Evolutionary conservation across 768 basidiomycete genomes (phyloP), one percentile per base, ranked within the genome.

Genomic region (Dioszegia aurantiaca): DNA sequence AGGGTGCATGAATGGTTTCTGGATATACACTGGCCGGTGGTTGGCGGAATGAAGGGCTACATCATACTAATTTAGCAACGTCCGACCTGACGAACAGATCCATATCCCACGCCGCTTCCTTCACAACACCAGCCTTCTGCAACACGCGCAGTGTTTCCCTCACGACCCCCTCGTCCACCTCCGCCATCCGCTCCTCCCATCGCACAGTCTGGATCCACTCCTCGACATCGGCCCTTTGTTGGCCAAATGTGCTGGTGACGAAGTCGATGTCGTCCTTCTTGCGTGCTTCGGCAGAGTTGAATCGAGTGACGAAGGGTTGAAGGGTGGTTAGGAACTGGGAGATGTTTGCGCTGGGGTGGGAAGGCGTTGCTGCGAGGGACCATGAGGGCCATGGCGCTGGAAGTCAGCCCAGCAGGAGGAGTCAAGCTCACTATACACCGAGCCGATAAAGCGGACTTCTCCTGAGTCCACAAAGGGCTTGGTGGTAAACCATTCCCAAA

Each of bases 311-410:
- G 68, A 86, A 84, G 4, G 67, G 77, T 4, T 87, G 83, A 21
- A 97, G 82, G 26, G 77, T 74, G 4, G 79, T 59, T 14, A 97
- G 79, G 78, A 95, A 95, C 2, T 74, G 49, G 17, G 76, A 74
- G 14, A 91, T 78, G 0, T 79, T 79, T 1, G 73, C 67, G 0
- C 82, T 59, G 3, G 80, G 75, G 17, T 81, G 67, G 12, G 80
- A 80, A 0, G 87, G 86, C 63, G 90, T 87, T 8, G 90, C 90
- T 24, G 89, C 93, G 69, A 98, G 89, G 58, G 89, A 79, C 94
- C 94, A 99, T 0, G 90, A 93, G 14, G 92, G 89, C 94, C 94
- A 99, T 0, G 94, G 94, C 0, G 93, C 97, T 36, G 86, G 86
- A 37, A 19, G 41, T 61, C 37, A 56, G 55, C 47, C 12, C 8